These are phyloP conservation scores for Plasmodium gonderi DNA, from an alignment of 169 alveolate species.

Conservation along the genomic window DNA sequence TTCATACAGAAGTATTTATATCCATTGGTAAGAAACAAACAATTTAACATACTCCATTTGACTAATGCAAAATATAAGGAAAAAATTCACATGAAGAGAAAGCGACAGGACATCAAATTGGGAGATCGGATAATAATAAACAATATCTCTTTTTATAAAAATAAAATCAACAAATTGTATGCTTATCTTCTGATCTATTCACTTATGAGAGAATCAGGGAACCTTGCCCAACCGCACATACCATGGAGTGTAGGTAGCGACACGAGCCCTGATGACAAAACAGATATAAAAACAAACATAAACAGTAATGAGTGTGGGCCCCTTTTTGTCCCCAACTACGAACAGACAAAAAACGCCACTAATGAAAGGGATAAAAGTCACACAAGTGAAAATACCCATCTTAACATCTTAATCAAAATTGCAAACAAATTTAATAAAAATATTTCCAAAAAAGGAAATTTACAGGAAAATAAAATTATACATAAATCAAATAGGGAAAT, in stretches of 20 bases:
- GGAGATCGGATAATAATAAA: background rate
- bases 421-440: background rate
- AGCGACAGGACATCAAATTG: background rate
- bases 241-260: background rate
- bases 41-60: constrained; percentile 5
- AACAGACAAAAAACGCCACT: background rate
- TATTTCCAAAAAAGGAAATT: background rate
- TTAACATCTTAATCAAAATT: background rate
- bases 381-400: background rate
- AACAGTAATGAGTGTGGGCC: background rate
- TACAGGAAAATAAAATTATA: background rate
- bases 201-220: background rate
- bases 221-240: background rate
- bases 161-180: constrained; percentile 11
- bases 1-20: background rate
- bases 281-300: background rate
- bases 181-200: background rate
- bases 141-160: constrained; percentile 26
- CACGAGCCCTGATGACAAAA: background rate
- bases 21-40: background rate
- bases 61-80: background rate
- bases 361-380: background rate
- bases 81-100: background rate
- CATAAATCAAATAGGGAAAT: background rate
- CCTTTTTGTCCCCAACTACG: background rate